phyloP scores from a whole-genome alignment of 345 rosid species.

The Lepidium africanum region DNA sequence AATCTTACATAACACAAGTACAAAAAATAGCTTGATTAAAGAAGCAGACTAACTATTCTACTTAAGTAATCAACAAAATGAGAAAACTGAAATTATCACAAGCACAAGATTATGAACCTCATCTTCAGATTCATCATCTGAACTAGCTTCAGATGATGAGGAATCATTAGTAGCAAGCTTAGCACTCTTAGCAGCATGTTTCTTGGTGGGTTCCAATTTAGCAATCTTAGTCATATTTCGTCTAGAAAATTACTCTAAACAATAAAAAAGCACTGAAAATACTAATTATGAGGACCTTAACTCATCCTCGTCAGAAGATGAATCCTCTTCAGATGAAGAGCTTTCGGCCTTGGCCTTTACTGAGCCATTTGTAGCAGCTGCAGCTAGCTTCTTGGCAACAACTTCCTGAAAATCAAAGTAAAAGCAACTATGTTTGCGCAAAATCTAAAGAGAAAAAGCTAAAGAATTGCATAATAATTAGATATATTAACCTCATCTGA shows the following conservation, averaged over 20 bases:
- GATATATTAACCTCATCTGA: slow-evolving; percentile 24
- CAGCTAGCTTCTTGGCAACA: slow-evolving; percentile 25
- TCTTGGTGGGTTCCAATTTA: slow-evolving; percentile 29
- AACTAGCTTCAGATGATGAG: slow-evolving; percentile 22
- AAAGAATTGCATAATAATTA: neutral
- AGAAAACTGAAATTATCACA: neutral
- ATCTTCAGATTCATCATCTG: slow-evolving; percentile 30
- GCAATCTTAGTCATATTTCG: neutral
- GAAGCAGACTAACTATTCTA: neutral
- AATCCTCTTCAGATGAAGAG: slow-evolving; percentile 38
- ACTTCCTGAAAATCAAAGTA: slow-evolving; percentile 2
- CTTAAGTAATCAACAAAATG: neutral
- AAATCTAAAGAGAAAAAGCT: neutral
- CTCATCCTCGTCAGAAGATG: slow-evolving; percentile 36
- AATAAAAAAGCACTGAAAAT: neutral
- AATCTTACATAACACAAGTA: neutral
- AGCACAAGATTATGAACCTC: neutral
- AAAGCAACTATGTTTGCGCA: neutral
- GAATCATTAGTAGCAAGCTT: slow-evolving; percentile 31
- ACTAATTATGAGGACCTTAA: neutral
- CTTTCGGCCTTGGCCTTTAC: slow-evolving; percentile 34
- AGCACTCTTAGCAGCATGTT: slow-evolving; percentile 19
- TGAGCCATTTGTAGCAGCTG: slow-evolving; percentile 34
- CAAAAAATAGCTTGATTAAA: too few relatives aligned
- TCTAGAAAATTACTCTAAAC: neutral